Percentiles rank a stretch among this genome's conserved stretches.
phyloP scores from a whole-genome alignment of 768 basidiomycete genomes.

The Leucocoprinus sp. region DNA sequence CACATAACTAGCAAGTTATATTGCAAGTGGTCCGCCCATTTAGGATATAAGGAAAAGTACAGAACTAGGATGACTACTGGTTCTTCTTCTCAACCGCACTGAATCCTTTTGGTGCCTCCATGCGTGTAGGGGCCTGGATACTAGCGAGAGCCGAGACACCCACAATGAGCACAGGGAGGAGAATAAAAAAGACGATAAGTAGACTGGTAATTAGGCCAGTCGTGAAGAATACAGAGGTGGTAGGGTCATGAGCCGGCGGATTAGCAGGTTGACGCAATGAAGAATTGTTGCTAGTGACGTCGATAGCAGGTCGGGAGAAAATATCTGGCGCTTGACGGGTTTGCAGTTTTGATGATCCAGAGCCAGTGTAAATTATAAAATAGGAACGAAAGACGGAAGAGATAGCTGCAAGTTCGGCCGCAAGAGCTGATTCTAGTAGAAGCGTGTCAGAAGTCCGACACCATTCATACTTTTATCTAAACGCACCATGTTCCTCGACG shows the following conservation, averaged over 20 bases:
- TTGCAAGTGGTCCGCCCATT: too few species aligned
- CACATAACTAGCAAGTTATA: too few species aligned
- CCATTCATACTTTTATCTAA: background rate
- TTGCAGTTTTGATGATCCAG: constrained; percentile 23
- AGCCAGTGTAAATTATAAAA: constrained; percentile 60
- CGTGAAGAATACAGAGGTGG: constrained; percentile 34
- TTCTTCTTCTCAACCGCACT: constrained; percentile 68
- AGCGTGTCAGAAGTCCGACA: constrained; percentile 4
- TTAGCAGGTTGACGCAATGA: background rate
- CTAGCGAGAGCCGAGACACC: constrained; percentile 62
- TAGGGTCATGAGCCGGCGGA: background rate
- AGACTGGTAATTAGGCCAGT: constrained; percentile 64
- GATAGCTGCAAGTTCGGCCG: constrained; percentile 40
- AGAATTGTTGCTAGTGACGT: constrained; percentile 50
- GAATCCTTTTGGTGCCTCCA: constrained; percentile 58
- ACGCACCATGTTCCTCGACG: constrained; percentile 50
- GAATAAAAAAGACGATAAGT: constrained; percentile 55
- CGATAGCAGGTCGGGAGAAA: constrained; percentile 1
- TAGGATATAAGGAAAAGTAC: too few species aligned
- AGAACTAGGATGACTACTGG: constrained; percentile 35
- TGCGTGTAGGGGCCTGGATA: constrained; percentile 62
- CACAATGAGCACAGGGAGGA: constrained; percentile 57
- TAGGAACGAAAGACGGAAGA: constrained; percentile 46
- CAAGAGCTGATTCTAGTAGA: constrained; percentile 34
- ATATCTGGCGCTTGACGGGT: constrained; percentile 29